Percentiles rank a stretch among this genome's conserved stretches.
phyloP scores from a whole-genome alignment of 352 stramenopile species.

The Thalassiosira sp. region DNA sequence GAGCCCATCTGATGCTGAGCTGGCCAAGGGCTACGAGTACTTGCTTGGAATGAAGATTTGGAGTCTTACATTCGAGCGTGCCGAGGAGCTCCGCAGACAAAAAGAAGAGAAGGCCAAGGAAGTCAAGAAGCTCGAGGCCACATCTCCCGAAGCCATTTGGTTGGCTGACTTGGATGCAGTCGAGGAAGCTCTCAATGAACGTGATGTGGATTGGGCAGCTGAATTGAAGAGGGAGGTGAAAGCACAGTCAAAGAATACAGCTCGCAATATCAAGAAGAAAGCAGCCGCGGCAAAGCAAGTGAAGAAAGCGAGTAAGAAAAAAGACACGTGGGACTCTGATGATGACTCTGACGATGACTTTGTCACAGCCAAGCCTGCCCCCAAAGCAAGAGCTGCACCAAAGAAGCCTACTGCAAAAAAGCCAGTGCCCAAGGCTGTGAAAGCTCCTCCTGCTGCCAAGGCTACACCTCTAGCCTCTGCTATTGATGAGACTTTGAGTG shows the following conservation, averaged over 20 bases:
- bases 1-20: slow-evolving; percentile 55
- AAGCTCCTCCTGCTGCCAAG: neutral
- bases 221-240: too few species aligned
- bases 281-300: too few species aligned
- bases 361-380: too few species aligned
- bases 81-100: slow-evolving; percentile 89
- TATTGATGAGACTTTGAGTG: slow-evolving; percentile 11
- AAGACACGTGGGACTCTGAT: too few species aligned
- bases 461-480: neutral
- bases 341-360: slow-evolving; percentile 7
- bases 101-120: slow-evolving; percentile 88
- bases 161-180: slow-evolving; percentile 85
- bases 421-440: too few species aligned
- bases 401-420: slow-evolving; percentile 1
- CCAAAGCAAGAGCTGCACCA: too few species aligned
- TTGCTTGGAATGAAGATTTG: slow-evolving; percentile 97
- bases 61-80: slow-evolving; percentile 95
- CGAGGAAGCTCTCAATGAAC: slow-evolving; percentile 81
- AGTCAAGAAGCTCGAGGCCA: slow-evolving; percentile 88
- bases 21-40: slow-evolving; percentile 94
- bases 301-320: too few species aligned
- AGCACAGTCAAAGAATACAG: too few species aligned
- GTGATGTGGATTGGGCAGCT: slow-evolving; percentile 65
- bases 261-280: too few species aligned
- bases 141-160: slow-evolving; percentile 89